phyloP scores from a whole-genome alignment of 2,329 filamentous ascomycete species.

The Cordyceps pruinosa region DNA sequence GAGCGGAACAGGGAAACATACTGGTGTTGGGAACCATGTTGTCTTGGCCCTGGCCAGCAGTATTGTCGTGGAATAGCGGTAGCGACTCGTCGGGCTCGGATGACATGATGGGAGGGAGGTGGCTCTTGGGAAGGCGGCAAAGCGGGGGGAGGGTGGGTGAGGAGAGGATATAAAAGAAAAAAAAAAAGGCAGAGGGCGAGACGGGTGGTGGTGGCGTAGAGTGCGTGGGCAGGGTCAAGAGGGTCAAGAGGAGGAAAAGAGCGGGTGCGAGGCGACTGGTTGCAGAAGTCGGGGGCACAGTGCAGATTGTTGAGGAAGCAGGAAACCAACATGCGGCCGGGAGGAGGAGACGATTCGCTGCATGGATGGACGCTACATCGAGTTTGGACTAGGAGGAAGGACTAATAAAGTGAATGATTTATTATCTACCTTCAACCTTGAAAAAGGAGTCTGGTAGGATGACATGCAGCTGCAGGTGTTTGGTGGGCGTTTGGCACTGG shows the following conservation, averaged over 20 bases:
- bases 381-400: background rate
- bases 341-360: conserved; percentile 7
- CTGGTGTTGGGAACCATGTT: conserved; percentile 12
- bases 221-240: conserved; percentile 4
- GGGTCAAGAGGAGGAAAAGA: background rate
- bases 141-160: conserved; percentile 2
- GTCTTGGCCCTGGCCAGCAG: conserved; percentile 1
- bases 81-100: conserved; percentile 6
- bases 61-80: conserved; percentile 9
- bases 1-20: background rate
- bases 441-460: too few relatives aligned
- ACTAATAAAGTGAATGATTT: background rate
- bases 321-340: conserved; percentile 11
- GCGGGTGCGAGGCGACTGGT: conserved; percentile 7
- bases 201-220: background rate
- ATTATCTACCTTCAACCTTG: too few relatives aligned
- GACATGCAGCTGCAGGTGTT: background rate
- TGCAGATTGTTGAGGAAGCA: conserved; percentile 13
- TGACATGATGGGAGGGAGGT: conserved; percentile 12
- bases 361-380: background rate
- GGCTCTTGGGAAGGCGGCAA: background rate
- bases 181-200: background rate
- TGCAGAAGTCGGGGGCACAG: conserved; percentile 6
- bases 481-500: background rate
- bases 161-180: conserved; percentile 10